A percentile compares a stretch with the other conserved stretches of the same genome.
Evolutionary conservation across 2,329 filamentous ascomycete species (phyloP).

Genomic region (Calonectria montana): DNA sequence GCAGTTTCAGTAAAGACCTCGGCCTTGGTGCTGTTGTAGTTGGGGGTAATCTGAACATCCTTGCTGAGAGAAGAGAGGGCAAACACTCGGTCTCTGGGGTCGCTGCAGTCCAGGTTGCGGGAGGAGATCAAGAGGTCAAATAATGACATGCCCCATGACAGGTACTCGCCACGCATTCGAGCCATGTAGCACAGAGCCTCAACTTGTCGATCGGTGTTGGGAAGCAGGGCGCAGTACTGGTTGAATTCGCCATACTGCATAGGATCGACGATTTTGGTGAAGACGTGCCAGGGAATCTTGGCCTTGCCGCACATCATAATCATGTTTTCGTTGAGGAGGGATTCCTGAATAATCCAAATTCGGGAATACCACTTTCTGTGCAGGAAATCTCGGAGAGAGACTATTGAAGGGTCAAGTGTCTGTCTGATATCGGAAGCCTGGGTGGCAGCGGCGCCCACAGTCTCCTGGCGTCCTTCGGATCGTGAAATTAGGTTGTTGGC

Average conservation of each 20-base stretch:
- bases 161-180: not conserved
- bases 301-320: constrained; percentile 17
- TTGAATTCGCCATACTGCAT: constrained; percentile 1
- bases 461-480: not conserved
- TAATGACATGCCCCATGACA: not conserved
- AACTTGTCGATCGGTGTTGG: not conserved
- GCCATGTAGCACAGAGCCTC: not conserved
- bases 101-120: constrained; percentile 10
- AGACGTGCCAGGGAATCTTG: not conserved
- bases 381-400: constrained; percentile 7
- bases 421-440: not conserved
- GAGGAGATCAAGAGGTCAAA: not conserved
- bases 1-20: constrained; percentile 3
- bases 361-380: constrained; percentile 9
- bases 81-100: constrained; percentile 15
- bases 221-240: not conserved
- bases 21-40: not conserved
- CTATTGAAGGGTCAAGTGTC: not conserved
- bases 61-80: constrained; percentile 2
- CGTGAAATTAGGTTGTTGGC: constrained; percentile 8
- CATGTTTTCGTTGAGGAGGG: constrained; percentile 8
- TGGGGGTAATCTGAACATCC: not conserved
- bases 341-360: constrained; percentile 20
- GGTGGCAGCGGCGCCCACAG: not conserved
- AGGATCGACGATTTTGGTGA: not conserved